These are phyloP conservation scores for Pseudocohnilembus persalinus DNA, from an alignment of 169 alveolate species.

Conservation along the genomic window DNA sequence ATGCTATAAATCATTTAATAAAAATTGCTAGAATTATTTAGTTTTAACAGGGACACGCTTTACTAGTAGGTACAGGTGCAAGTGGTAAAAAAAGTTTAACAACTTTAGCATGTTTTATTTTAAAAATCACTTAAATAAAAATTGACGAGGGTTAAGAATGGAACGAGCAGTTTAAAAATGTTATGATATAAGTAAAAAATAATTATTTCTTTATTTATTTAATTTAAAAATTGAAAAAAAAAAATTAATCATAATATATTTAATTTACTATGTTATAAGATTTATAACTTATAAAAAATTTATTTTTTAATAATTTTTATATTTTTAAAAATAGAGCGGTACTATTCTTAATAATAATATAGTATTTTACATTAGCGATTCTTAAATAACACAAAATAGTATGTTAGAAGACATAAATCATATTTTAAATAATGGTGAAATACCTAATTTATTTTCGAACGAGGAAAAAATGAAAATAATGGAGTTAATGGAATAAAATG, in stretches of 20 bases:
- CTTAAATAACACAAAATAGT: constrained; percentile 65
- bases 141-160: constrained; percentile 52
- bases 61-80: constrained; percentile 87
- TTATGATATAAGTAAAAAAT: constrained; percentile 69
- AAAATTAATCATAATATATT: too few species aligned
- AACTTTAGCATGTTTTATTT: constrained; percentile 73
- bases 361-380: constrained; percentile 73
- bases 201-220: constrained; percentile 21
- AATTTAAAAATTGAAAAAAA: too few species aligned
- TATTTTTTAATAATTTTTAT: too few species aligned
- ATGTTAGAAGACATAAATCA: constrained; percentile 79
- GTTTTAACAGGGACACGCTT: constrained; percentile 78
- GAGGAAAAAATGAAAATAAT: constrained; percentile 66
- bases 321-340: neutral
- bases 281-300: too few species aligned
- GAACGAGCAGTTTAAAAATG: constrained; percentile 74
- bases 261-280: too few species aligned
- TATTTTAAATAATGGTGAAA: constrained; percentile 84
- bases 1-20: constrained; percentile 82
- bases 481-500: constrained; percentile 53
- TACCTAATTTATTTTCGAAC: constrained; percentile 75
- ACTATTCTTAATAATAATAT: constrained; percentile 48
- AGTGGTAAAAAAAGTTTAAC: constrained; percentile 82
- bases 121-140: constrained; percentile 48
- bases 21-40: constrained; percentile 78